Evolutionary conservation across 768 basidiomycete genomes (phyloP).

Genomic region (Hortiboletus flavorubellus): DNA sequence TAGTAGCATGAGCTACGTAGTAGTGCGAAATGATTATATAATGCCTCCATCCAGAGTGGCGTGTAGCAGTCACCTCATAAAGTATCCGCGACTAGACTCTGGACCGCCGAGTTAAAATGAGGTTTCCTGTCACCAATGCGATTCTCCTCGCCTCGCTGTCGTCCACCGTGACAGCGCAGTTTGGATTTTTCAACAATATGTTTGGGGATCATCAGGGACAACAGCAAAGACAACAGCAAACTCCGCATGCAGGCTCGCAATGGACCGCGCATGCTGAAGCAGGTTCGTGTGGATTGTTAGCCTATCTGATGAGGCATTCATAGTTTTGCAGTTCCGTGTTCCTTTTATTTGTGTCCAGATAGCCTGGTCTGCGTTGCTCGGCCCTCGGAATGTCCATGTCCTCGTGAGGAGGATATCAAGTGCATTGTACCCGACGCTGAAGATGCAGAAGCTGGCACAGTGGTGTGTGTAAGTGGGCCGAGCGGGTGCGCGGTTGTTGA

Average conservation of each 20-base stretch:
- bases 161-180: conserved; percentile 55
- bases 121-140: neutral
- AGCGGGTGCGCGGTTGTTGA: conserved; percentile 63
- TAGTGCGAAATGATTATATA: conserved; percentile 2
- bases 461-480: conserved; percentile 66
- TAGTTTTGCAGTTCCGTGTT: conserved; percentile 58
- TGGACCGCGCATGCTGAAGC: conserved; percentile 65
- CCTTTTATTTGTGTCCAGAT: conserved; percentile 70
- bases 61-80: too few species aligned
- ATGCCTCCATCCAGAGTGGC: neutral
- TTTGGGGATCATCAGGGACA: conserved; percentile 51
- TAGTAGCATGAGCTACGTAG: too few species aligned
- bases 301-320: neutral
- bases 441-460: conserved; percentile 52
- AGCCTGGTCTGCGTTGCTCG: conserved; percentile 61
- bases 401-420: conserved; percentile 70
- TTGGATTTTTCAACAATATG: conserved; percentile 77
- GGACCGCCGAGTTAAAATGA: conserved; percentile 11
- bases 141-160: conserved; percentile 22
- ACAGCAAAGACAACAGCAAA: conserved; percentile 54
- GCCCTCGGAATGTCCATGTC: conserved; percentile 72
- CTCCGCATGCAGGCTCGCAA: conserved; percentile 45
- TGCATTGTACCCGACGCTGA: conserved; percentile 65
- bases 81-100: neutral
- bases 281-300: conserved; percentile 39